A percentile compares a stretch with the other conserved stretches of the same genome.
Evolutionary conservation across 2,329 filamentous ascomycete genomes (phyloP).

Genomic region (Aspergillus brunneoviolaceus): DNA sequence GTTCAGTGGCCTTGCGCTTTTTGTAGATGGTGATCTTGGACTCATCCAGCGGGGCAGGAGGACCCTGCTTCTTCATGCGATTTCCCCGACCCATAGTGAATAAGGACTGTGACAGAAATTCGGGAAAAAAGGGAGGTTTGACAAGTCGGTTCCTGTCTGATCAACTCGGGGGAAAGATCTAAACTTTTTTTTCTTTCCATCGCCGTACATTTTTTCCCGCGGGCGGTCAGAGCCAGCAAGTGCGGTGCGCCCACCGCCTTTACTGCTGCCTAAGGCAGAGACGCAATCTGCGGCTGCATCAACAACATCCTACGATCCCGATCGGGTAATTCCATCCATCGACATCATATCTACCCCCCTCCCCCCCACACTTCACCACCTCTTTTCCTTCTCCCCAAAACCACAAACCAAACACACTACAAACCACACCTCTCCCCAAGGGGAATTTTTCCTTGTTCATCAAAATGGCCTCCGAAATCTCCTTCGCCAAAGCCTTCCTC

Average conservation of each 20-base stretch:
- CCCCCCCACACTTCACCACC: background rate
- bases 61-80: constrained; percentile 94
- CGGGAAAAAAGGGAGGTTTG: constrained; percentile 13
- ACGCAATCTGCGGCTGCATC: constrained; percentile 3
- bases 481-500: constrained; percentile 83
- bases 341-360: background rate
- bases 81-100: constrained; percentile 79
- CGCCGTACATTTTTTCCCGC: constrained; percentile 24
- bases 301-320: constrained; percentile 11
- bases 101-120: constrained; percentile 10
- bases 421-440: no score
- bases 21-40: constrained; percentile 57
- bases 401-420: background rate
- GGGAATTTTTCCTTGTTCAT: no score
- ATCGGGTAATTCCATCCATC: constrained; percentile 20
- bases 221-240: constrained; percentile 32
- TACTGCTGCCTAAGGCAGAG: constrained; percentile 12
- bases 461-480: constrained; percentile 69
- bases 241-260: constrained; percentile 20
- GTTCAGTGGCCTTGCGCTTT: constrained; percentile 80
- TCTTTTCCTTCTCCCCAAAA: background rate
- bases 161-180: constrained; percentile 17
- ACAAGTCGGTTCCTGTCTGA: constrained; percentile 9
- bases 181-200: constrained; percentile 29
- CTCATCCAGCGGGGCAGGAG: constrained; percentile 79